Evolutionary conservation across 2,329 filamentous ascomycete species (phyloP).

Genomic region (Neofusicoccum umdonicola): DNA sequence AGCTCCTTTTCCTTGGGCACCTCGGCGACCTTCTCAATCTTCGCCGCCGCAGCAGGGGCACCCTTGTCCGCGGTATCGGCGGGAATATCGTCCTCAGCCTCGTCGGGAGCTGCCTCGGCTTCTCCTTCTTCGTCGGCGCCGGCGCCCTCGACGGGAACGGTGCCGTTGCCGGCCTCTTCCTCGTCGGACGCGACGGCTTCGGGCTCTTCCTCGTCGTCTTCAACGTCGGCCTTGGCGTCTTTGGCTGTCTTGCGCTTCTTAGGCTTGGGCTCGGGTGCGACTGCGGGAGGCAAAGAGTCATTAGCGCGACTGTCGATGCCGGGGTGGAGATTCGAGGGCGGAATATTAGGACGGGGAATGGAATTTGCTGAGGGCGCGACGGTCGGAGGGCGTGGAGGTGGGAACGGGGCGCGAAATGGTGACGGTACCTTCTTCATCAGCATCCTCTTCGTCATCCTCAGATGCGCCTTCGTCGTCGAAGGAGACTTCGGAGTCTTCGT

Average conservation of each 20-base stretch:
- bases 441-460: conserved; percentile 16
- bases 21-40: conserved; percentile 26
- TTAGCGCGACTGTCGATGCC: background rate
- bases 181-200: conserved; percentile 21
- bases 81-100: conserved; percentile 23
- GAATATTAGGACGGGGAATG: background rate
- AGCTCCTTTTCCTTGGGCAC: conserved; percentile 32
- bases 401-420: background rate
- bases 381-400: background rate
- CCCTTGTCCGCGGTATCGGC: conserved; percentile 27
- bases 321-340: background rate
- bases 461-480: conserved; percentile 18
- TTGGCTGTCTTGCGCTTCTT: conserved; percentile 31
- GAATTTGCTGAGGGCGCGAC: background rate
- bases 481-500: conserved; percentile 18
- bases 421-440: background rate
- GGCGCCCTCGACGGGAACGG: conserved; percentile 25
- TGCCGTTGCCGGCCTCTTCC: conserved; percentile 25
- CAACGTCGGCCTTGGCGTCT: conserved; percentile 21
- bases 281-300: background rate
- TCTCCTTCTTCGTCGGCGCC: conserved; percentile 21
- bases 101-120: conserved; percentile 21
- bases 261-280: conserved; percentile 23
- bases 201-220: conserved; percentile 19
- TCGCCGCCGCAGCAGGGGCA: conserved; percentile 30